Evolutionary conservation across 2,329 filamentous ascomycete species (phyloP), one percentile per base, ranked within the genome.

Genomic region (Ophiostoma ulmi): DNA sequence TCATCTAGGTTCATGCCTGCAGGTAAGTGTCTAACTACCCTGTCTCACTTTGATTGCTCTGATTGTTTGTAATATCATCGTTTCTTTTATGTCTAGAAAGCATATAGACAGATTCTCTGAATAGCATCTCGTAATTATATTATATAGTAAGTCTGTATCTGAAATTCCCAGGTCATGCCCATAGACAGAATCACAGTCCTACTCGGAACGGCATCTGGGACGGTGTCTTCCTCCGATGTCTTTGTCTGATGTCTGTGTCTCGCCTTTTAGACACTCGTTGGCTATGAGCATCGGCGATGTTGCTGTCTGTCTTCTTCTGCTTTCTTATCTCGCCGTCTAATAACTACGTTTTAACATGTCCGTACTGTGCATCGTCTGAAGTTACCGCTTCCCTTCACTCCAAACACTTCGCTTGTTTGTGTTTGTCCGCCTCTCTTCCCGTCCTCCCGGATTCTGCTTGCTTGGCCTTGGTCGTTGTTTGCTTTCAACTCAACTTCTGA

Each of bases 351-450:
- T 35, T 13, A 14, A 13, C 7, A 13, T 58, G n/a, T 13, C 52
- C 26, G 10, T 26, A 26, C n/a, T 58, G 52, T 26, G 10, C 44
- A 48, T 48, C 44, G 44, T 48, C 20, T 5, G 7, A 48, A n/a
- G 20, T 5, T 8, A 48, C 17, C 44, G 5, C 17, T 48, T 26
- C n/a, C n/a, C n/a, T 67, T 36, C 48, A 38, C 44, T 58, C 52
- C 52, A 58, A 26, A 55, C 69, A 44, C 38, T 22, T 70, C 48
- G 55, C n/a, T 14, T 61, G 44, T 67, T 35, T 67, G 10, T 26
- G 31, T 31, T 35, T 66, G 14, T 35, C 31, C 48, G n/a, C 55
- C 36, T 70, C 52, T 41, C 11, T 26, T 31, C 31, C 14, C 7
- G 39, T 52, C 10, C 22, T 36, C n/a, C 41, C 20, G 58, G 58